Percentiles rank a stretch among this genome's conserved stretches.
Conservation (phyloP, 129 eudicot genomes). For the Escallonia herrerae region DNA sequence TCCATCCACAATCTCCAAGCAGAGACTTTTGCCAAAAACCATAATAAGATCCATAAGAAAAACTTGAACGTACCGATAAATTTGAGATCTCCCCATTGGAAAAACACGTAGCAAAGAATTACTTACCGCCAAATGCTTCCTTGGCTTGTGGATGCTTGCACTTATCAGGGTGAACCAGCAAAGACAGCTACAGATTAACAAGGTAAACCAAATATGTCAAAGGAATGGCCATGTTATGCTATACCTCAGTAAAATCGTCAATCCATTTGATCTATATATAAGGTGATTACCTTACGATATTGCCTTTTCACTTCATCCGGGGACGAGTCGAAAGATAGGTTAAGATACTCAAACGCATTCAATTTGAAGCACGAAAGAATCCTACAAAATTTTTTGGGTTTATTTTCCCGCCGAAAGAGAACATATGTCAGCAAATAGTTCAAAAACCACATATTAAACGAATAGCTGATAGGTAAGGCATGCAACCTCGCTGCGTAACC, state of each 20-base stretch:
- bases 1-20: background rate
- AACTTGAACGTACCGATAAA: too few species aligned
- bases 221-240: background rate
- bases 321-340: conserved; percentile 74
- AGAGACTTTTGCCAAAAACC: background rate
- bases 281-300: conserved; percentile 73
- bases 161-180: conserved; percentile 98
- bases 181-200: conserved; percentile 52
- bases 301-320: conserved; percentile 87
- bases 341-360: conserved; percentile 86
- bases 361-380: conserved; percentile 95
- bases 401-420: background rate
- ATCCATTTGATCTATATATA: background rate
- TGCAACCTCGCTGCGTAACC: background rate
- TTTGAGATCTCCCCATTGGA: background rate
- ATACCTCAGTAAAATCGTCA: conserved; percentile 1
- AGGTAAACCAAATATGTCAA: conserved; percentile 7
- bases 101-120: background rate
- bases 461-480: background rate
- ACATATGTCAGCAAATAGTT: background rate
- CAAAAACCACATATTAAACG: background rate
- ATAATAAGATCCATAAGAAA: too few species aligned
- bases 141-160: conserved; percentile 98
- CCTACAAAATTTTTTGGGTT: conserved; percentile 29
- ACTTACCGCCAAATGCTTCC: conserved; percentile 94